phyloP scores from a whole-genome alignment of 1,284 basidiomycete species.

The Malassezia sympodialis region DNA sequence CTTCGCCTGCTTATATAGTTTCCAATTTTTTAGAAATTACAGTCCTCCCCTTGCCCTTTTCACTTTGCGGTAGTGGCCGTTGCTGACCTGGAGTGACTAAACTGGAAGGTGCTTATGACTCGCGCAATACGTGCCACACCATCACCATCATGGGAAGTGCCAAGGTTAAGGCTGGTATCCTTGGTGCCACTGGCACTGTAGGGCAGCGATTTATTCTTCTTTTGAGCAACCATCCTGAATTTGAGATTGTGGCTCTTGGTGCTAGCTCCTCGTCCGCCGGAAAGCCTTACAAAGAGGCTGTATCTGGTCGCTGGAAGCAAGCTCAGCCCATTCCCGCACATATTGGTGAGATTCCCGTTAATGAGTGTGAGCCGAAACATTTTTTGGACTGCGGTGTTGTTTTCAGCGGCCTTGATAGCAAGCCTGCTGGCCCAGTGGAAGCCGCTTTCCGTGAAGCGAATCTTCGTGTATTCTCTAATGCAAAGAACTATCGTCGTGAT shows the following conservation, averaged over 20 bases:
- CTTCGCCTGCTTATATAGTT: constrained; percentile 13
- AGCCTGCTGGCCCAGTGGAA: constrained; percentile 90
- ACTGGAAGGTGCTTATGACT: not conserved
- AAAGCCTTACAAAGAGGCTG: constrained; percentile 66
- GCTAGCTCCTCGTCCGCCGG: constrained; percentile 82
- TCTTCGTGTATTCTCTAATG: constrained; percentile 88
- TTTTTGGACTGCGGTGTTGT: constrained; percentile 77
- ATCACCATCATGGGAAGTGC: not conserved
- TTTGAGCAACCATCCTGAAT: constrained; percentile 80
- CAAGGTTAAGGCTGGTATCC: constrained; percentile 72
- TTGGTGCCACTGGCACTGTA: constrained; percentile 75
- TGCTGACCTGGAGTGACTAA: constrained; percentile 11
- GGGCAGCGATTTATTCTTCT: constrained; percentile 67
- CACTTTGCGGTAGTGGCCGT: constrained; percentile 11
- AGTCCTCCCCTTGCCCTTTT: not conserved
- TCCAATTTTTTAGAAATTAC: not conserved
- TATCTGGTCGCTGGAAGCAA: constrained; percentile 75
- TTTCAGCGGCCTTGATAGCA: constrained; percentile 88
- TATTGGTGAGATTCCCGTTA: constrained; percentile 63
- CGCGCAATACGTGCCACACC: not conserved
- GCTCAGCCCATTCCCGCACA: constrained; percentile 61
- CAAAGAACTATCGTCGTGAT: constrained; percentile 92
- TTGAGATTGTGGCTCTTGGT: constrained; percentile 73
- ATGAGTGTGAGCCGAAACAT: constrained; percentile 66
- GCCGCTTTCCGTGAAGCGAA: constrained; percentile 75